Evolutionary conservation across 176 grass and related monocot genomes (phyloP), one percentile per base, ranked within the genome.

Genomic region (Aegilops tauschii): DNA sequence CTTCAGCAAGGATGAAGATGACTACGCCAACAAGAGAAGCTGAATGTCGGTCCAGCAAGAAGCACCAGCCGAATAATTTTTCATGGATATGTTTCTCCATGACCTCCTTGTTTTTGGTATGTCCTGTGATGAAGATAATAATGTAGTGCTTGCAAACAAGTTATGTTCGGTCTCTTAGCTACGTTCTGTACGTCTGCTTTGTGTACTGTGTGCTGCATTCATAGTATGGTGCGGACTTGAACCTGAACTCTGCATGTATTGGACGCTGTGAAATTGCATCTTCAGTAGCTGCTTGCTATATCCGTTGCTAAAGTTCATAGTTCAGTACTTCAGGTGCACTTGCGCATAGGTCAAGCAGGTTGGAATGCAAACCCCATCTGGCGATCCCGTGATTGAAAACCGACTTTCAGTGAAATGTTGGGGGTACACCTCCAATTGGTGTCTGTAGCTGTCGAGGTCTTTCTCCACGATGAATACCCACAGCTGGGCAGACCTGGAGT

Each of bases 21-120:
- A 89, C 69, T 92, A 85, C 45, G 87, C 84, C 29, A 84, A 86
- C 74, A 92, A 92, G 65, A 89, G 68, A 71, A 80, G 81, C 36
- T 92, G 74, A 45, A 89, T 31, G 1, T 18, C 20, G 3, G 5
- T 40, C 25, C 16, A 83, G 11, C 31, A 37, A 70, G 44, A 27
- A 61, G 52, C 12, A 45, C 4, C 9, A 27, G 5, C 66, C 4
- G 0, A 31, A 49, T 30, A 59, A 76, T 35, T 77, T 32, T 29
- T 25, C 25, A 9, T 12, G 31, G 61, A 68, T 12, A 23, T 77
- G 9, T 20, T 34, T 78, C 61, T 85, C 61, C 30, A 18, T 77
- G 21, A 54, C 50, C 21, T 6, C 61, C 14, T 77, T 36, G 40
- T 85, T 58, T 73, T 45, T 13, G 21, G 9, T 20, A 47, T 66